phyloP scores from a whole-genome alignment of 2,329 filamentous ascomycete species.

The Alternaria sp. region DNA sequence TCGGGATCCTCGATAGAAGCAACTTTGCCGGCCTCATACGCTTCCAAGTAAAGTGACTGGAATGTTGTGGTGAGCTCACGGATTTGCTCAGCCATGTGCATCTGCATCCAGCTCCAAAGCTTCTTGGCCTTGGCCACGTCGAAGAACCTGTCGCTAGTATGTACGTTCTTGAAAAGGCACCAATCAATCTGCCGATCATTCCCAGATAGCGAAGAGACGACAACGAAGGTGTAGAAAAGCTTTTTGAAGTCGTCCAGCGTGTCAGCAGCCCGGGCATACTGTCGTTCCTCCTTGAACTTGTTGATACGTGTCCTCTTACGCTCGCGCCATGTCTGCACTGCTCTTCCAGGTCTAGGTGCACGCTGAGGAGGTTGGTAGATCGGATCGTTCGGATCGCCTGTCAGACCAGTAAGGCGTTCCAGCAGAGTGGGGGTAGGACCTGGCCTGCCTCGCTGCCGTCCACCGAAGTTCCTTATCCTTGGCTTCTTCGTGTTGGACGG shows the following conservation, averaged over 20 bases:
- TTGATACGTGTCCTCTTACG: slow-evolving; percentile 17
- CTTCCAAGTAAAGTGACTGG: slow-evolving; percentile 68
- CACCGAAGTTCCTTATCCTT: background rate
- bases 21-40: slow-evolving; percentile 68
- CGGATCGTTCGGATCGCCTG: slow-evolving; percentile 39
- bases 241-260: slow-evolving; percentile 38
- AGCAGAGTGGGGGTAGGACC: slow-evolving; percentile 32
- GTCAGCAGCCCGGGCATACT: slow-evolving; percentile 24
- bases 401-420: slow-evolving; percentile 45
- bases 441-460: slow-evolving; percentile 14
- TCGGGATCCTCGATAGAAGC: slow-evolving; percentile 65
- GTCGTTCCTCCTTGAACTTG: slow-evolving; percentile 19
- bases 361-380: slow-evolving; percentile 28
- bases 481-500: slow-evolving; percentile 13
- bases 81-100: slow-evolving; percentile 53
- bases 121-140: slow-evolving; percentile 41
- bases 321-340: slow-evolving; percentile 18
- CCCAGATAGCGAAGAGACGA: slow-evolving; percentile 45
- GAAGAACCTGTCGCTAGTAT: slow-evolving; percentile 45
- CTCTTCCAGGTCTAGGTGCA: background rate
- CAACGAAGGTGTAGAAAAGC: slow-evolving; percentile 37
- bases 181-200: slow-evolving; percentile 49
- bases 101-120: slow-evolving; percentile 48
- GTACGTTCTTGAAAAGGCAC: slow-evolving; percentile 51
- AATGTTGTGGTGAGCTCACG: slow-evolving; percentile 67